A percentile compares a stretch with the other conserved stretches of the same genome.
These are phyloP conservation scores for Telfairia occidentalis DNA, from an alignment of 331 rosid species.

Conservation along the genomic window DNA sequence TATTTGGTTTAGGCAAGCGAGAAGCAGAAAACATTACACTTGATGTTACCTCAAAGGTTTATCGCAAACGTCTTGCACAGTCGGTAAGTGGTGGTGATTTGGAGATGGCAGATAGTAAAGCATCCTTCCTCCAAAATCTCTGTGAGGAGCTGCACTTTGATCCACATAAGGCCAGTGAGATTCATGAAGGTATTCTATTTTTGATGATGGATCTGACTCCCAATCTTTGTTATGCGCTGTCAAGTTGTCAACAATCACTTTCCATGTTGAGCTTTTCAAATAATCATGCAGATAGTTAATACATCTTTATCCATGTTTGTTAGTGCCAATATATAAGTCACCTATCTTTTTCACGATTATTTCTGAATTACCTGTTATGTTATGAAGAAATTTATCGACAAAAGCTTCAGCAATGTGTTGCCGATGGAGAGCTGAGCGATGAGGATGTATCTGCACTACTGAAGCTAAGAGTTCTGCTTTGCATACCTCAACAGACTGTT, in stretches of 20 bases:
- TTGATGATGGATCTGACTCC: neutral
- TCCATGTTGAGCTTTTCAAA: neutral
- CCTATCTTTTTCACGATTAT: constrained; percentile 3
- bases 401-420: constrained; percentile 85
- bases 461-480: constrained; percentile 83
- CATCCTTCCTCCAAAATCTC: constrained; percentile 81
- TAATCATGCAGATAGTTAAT: neutral
- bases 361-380: constrained; percentile 22
- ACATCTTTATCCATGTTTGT: neutral
- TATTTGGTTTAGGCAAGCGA: constrained; percentile 87
- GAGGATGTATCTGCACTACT: constrained; percentile 69
- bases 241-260: neutral
- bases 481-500: constrained; percentile 74
- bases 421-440: constrained; percentile 74
- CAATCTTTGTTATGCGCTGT: neutral
- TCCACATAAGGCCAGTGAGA: constrained; percentile 75
- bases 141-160: constrained; percentile 81
- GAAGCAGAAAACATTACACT: constrained; percentile 71
- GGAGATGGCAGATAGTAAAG: constrained; percentile 91
- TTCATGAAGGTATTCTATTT: constrained; percentile 63
- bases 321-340: neutral
- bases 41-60: constrained; percentile 70
- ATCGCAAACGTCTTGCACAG: constrained; percentile 70
- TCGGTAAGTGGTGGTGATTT: constrained; percentile 57
- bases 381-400: constrained; percentile 81